A percentile compares a stretch with the other conserved stretches of the same genome.
Evolutionary conservation across 805 yeast genomes (phyloP).

Genomic region (Yueomyces sinensis): DNA sequence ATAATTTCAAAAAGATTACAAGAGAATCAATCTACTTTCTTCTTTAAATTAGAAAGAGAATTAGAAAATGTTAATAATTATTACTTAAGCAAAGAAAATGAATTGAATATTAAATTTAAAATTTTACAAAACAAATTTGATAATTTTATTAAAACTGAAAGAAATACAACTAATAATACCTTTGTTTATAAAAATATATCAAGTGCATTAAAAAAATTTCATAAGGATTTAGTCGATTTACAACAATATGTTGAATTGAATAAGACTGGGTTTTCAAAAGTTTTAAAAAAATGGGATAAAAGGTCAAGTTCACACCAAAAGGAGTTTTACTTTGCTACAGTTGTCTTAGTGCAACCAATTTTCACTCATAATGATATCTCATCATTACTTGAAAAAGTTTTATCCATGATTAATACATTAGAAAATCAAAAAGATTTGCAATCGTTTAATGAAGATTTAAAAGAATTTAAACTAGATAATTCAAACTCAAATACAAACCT

Average conservation of each 20-base stretch:
- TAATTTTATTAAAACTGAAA: slow-evolving; percentile 31
- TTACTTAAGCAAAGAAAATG: slow-evolving; percentile 83
- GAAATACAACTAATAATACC: slow-evolving; percentile 44
- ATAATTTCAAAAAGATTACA: slow-evolving; percentile 45
- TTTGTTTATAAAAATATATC: slow-evolving; percentile 71
- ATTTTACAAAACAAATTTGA: slow-evolving; percentile 60
- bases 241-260: slow-evolving; percentile 92
- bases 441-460: background rate
- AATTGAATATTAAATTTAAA: slow-evolving; percentile 66
- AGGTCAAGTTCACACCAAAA: slow-evolving; percentile 89
- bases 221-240: slow-evolving; percentile 74
- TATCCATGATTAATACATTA: slow-evolving; percentile 16
- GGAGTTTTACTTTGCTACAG: slow-evolving; percentile 80
- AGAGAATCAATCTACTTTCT: slow-evolving; percentile 80
- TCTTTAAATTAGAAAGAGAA: slow-evolving; percentile 84
- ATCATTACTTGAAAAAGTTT: slow-evolving; percentile 57
- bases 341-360: slow-evolving; percentile 93
- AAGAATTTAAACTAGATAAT: background rate
- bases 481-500: background rate
- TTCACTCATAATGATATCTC: slow-evolving; percentile 84
- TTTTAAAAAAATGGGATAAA: slow-evolving; percentile 95
- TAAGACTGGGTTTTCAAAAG: slow-evolving; percentile 92
- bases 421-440: slow-evolving; percentile 3
- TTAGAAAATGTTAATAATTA: slow-evolving; percentile 90
- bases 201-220: slow-evolving; percentile 79